phyloP scores from a whole-genome alignment of 2,329 filamentous ascomycete species.

The Aspergillus brunneoviolaceus region DNA sequence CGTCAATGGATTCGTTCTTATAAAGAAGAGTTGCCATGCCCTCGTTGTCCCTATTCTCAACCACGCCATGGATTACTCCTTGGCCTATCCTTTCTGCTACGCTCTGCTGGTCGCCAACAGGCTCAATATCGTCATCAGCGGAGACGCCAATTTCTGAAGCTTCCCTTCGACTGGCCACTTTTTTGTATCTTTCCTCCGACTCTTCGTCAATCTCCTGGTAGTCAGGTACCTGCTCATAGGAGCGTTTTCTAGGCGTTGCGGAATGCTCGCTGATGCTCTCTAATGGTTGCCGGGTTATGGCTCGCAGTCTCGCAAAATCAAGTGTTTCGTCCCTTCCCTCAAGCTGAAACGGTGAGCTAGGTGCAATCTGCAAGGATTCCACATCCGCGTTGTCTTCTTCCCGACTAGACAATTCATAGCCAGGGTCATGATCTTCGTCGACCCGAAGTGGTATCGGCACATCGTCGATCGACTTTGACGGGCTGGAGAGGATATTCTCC shows the following conservation, averaged over 20 bases:
- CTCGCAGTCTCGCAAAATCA: slow-evolving; percentile 27
- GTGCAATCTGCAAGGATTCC: slow-evolving; percentile 22
- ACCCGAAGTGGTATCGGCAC: slow-evolving; percentile 14
- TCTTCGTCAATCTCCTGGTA: slow-evolving; percentile 10
- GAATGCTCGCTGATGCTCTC: slow-evolving; percentile 12
- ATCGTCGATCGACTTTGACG: slow-evolving; percentile 25
- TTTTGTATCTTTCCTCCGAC: slow-evolving; percentile 27
- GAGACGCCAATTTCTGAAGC: slow-evolving; percentile 28
- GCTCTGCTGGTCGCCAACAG: slow-evolving; percentile 20
- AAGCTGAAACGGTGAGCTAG: slow-evolving; percentile 41
- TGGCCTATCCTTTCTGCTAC: slow-evolving; percentile 10
- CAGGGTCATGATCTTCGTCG: slow-evolving; percentile 15
- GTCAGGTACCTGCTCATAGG: slow-evolving; percentile 23
- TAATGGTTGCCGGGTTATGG: slow-evolving; percentile 14
- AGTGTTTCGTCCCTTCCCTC: slow-evolving; percentile 35
- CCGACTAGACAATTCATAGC: slow-evolving; percentile 19
- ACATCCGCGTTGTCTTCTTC: slow-evolving; percentile 24
- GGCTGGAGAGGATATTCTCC: slow-evolving; percentile 28
- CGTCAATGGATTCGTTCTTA: slow-evolving; percentile 21
- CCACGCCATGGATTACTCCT: slow-evolving; percentile 36
- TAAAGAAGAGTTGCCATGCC: slow-evolving; percentile 44
- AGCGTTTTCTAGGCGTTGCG: slow-evolving; percentile 24
- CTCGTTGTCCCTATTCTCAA: slow-evolving; percentile 42
- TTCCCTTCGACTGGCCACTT: slow-evolving; percentile 24
- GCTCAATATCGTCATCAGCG: slow-evolving; percentile 28